Evolutionary conservation across 106 monocot genomes (phyloP), one percentile per base, ranked within the genome.

Genomic region (Xerophyta viscosa): DNA sequence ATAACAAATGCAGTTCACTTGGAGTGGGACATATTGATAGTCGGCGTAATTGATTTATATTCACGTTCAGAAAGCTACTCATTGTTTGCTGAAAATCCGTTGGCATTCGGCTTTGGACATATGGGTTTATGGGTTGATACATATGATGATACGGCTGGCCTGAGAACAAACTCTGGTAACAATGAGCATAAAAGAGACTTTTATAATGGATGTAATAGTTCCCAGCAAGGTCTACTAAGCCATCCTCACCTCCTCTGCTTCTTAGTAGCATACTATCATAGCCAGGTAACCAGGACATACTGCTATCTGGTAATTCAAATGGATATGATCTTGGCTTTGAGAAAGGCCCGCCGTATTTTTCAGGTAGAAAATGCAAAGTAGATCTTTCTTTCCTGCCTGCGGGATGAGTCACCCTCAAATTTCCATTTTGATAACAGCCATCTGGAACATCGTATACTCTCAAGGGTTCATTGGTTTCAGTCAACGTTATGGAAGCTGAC

Each of bases 181-280:
- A 44, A 14, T 14, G 43, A 44, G 43, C 43, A 44, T 44, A 44
- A 44, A 44, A 17, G 15, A 44, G 43, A 44, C 17, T 44, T 44
- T 17, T 44, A 44, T 44, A 44, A 3, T 44, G 43, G 14, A 44
- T 3, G 15, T 14, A 17, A 44, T 44, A 44, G 17, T 44, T 44
- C n/a, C 43, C 43, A 14, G 7, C 3, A 3, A 44, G 43, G 43
- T 14, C 43, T 44, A 14, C 3, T 17, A 44, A 44, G 43, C 17
- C 15, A 4, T 9, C 15, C 4, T 44, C 43, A 14, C 17, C 43
- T 9, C 17, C 43, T 17, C 15, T 14, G 15, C n/a, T 44, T 44
- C 3, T 44, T 44, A 14, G 4, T 14, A 3, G n/a, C 43, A 44
- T 44, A 9, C 17, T 14, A 9, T 44, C 9, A 44, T 17, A 3